A percentile compares a stretch with the other conserved stretches of the same genome.
phyloP scores from a whole-genome alignment of 2,329 filamentous ascomycete genomes.

The Colletotrichum abscissum region DNA sequence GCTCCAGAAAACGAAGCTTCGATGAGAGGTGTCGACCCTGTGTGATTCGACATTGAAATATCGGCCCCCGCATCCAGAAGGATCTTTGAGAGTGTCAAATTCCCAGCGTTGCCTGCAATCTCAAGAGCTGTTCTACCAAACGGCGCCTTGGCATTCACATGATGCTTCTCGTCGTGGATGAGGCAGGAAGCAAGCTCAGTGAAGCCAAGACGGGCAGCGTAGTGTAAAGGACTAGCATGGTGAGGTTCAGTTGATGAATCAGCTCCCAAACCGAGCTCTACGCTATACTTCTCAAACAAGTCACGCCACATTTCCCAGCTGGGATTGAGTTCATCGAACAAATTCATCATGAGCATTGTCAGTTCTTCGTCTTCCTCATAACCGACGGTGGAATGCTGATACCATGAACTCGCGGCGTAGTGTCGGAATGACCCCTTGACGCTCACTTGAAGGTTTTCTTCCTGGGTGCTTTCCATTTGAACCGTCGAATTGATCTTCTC shows the following conservation, averaged over 20 bases:
- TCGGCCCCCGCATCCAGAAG: slow-evolving; percentile 14
- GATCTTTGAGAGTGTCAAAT: slow-evolving; percentile 10
- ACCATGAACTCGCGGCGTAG: slow-evolving; percentile 19
- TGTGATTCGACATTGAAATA: background rate
- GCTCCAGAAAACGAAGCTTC: background rate
- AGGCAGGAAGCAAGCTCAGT: background rate
- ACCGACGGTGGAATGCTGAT: background rate
- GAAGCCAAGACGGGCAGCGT: background rate
- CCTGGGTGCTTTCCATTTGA: no score
- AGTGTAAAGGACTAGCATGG: background rate
- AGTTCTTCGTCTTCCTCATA: background rate
- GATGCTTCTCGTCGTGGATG: background rate
- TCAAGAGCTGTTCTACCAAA: background rate
- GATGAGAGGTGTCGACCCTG: background rate
- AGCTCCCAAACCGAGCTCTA: no score
- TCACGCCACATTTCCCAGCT: background rate
- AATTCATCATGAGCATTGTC: background rate
- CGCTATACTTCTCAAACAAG: background rate
- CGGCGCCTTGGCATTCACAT: background rate
- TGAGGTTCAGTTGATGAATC: background rate
- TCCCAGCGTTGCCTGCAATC: accelerated
- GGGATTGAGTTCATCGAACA: background rate
- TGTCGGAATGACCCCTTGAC: background rate
- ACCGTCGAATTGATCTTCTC: no score
- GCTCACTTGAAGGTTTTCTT: no score